Evolutionary conservation across 192 early-diverging fungal genomes (phyloP).

Genomic region (Coemansia interrupta): DNA sequence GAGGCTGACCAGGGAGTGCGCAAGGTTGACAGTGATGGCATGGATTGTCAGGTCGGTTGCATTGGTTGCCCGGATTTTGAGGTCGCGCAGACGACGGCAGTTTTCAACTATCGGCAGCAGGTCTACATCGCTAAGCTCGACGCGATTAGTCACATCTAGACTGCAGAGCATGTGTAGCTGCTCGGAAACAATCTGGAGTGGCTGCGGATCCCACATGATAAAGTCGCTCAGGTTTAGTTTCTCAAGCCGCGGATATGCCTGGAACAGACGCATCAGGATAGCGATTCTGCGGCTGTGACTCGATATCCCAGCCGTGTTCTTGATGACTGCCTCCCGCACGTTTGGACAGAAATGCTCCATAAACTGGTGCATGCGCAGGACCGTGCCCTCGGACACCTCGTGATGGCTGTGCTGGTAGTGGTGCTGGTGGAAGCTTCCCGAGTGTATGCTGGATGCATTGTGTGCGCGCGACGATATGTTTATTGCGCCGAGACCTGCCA

Average conservation of each 20-base stretch:
- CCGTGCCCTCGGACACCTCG: conserved; percentile 52
- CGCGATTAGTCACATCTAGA: conserved; percentile 51
- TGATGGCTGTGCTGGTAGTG: conserved; percentile 41
- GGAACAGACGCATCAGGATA: conserved; percentile 42
- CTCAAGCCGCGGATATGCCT: conserved; percentile 49
- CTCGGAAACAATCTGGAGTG: conserved; percentile 39
- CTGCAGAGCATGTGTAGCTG: conserved; percentile 34
- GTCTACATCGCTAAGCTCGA: conserved; percentile 48
- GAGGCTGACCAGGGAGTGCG: conserved; percentile 36
- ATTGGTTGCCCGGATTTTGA: conserved; percentile 49
- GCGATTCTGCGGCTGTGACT: conserved; percentile 42
- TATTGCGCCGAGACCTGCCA: conserved; percentile 21
- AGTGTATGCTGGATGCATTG: conserved; percentile 17
- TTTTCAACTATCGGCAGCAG: conserved; percentile 43
- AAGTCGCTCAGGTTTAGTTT: conserved; percentile 51
- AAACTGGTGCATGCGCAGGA: conserved; percentile 51
- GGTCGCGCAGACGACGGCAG: conserved; percentile 39
- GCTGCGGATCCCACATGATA: conserved; percentile 56
- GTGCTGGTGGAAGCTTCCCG: conserved; percentile 14
- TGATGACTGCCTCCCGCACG: conserved; percentile 39
- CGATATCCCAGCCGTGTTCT: conserved; percentile 48
- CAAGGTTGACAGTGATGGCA: conserved; percentile 32
- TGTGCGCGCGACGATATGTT: conserved; percentile 32
- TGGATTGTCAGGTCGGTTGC: conserved; percentile 43
- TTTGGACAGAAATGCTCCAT: conserved; percentile 53